Conservation (phyloP, 2,329 filamentous ascomycete genomes). For the Trichoderma cornu-damae region DNA sequence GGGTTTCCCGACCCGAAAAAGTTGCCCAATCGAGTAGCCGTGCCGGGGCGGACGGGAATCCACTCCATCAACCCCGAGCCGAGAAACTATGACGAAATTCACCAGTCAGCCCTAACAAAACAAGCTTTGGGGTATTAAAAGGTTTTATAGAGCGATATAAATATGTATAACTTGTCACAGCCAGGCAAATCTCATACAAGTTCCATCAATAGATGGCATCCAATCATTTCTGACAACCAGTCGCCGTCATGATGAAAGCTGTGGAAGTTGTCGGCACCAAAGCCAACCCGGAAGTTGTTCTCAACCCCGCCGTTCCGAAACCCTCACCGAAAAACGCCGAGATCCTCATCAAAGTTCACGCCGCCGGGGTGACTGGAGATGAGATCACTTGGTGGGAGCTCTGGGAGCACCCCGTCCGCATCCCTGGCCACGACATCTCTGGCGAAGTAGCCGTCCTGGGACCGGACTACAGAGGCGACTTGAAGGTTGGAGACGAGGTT, state of each 20-base stretch:
- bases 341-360: slow-evolving; percentile 31
- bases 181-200: too few relatives aligned
- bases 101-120: neutral
- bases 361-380: slow-evolving; percentile 34
- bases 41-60: neutral
- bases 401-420: slow-evolving; percentile 26
- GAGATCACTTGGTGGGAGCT: slow-evolving; percentile 34
- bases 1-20: slow-evolving; percentile 6
- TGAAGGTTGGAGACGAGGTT: slow-evolving; percentile 23
- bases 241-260: slow-evolving; percentile 30
- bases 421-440: slow-evolving; percentile 36
- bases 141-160: neutral
- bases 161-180: neutral
- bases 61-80: slow-evolving; percentile 5
- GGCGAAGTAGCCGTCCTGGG: slow-evolving; percentile 29
- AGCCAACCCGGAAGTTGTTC: slow-evolving; percentile 20
- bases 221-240: neutral
- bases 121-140: too few relatives aligned
- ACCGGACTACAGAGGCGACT: slow-evolving; percentile 22
- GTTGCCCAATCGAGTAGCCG: slow-evolving; percentile 9
- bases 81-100: slow-evolving; percentile 1
- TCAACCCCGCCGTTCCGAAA: slow-evolving; percentile 19
- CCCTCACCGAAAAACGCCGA: slow-evolving; percentile 21
- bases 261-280: slow-evolving; percentile 30
- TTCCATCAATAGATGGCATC: neutral